A percentile compares a stretch with the other conserved stretches of the same genome.
These are phyloP conservation scores for Plectranthus barbatus DNA, from an alignment of 257 asterid genomes.

Conservation along the genomic window DNA sequence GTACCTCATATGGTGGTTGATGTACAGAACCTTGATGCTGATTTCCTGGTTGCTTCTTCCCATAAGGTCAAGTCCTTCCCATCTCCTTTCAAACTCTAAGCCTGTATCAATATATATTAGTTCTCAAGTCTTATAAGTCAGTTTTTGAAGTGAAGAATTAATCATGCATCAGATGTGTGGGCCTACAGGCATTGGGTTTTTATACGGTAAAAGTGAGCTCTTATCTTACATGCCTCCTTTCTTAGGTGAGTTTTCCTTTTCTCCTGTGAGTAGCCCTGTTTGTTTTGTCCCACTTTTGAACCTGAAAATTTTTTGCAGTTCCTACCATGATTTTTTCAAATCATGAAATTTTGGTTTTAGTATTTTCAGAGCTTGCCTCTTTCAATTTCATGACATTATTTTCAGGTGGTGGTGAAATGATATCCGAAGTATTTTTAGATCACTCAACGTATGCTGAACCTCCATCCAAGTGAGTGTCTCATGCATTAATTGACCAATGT, in stretches of 20 bases:
- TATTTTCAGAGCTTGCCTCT: background rate
- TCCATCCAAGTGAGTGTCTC: slow-evolving; percentile 70
- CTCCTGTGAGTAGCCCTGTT: background rate
- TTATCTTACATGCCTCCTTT: slow-evolving; percentile 89
- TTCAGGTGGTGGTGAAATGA: slow-evolving; percentile 99
- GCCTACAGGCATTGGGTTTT: slow-evolving; percentile 99
- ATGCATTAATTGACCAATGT: background rate
- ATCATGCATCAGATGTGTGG: slow-evolving; percentile 99
- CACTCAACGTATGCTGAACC: slow-evolving; percentile 95
- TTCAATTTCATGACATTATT: slow-evolving; percentile 11
- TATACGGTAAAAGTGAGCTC: slow-evolving; percentile 76
- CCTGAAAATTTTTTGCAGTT: background rate
- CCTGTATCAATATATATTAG: background rate
- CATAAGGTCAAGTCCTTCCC: slow-evolving; percentile 68
- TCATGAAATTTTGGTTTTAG: background rate
- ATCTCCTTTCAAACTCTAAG: slow-evolving; percentile 14
- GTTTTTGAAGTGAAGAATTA: slow-evolving; percentile 45
- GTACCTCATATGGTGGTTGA: slow-evolving; percentile 96
- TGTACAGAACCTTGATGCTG: slow-evolving; percentile 65
- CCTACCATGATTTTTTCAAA: background rate
- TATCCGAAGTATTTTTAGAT: slow-evolving; percentile 81
- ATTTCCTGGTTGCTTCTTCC: slow-evolving; percentile 95
- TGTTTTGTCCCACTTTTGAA: background rate
- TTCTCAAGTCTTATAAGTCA: slow-evolving; percentile 18
- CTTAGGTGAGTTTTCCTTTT: slow-evolving; percentile 44